Base-by-base conservation (phyloP, 805 yeast genomes). In the Jamesozyma lodderae region DNA sequence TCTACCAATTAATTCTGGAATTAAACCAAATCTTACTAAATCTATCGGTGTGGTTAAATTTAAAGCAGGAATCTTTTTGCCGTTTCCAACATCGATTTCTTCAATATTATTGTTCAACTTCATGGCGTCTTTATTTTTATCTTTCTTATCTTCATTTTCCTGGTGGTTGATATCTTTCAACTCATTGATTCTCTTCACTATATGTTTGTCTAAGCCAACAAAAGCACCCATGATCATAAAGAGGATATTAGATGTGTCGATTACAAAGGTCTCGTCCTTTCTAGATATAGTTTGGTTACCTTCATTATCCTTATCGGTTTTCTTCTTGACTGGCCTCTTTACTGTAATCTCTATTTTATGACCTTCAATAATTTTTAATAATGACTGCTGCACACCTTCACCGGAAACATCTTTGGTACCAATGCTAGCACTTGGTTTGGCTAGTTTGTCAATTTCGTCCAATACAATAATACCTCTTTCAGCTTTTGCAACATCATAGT, bases 381-480 rank as follows among this genome's bases (percentile, higher is more conserved):
- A 51, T 0, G 79, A 73, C 47, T 75, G 81, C 46, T 75, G 81
- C 14, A 76, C 81, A 35, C 81, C 81, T 53, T 76, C 81, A 6
- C 81, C 81, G 1, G 79, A 64, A 2, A 75, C 76, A 52, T 75
- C 81, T 43, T 73, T 71, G 0, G 74, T 66, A 4, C 75, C 77
- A 24, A 63, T 62, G 25, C 61, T 55, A 10, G 65, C 63, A 1
- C 68, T 55, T 1, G 74, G 72, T 44, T 70, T 72, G 0, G 80
- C 69, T 9, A 77, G 49, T 43, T 75, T 76, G 45, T 76, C 80
- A 16, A 75, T 60, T 47, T 77, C 81, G 52, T 77, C 81, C 4
- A 77, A 51, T 3, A 77, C 80, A 35, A 77, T 66, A 21, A 75
- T 73, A 4, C 82, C 82, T 40, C 67, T 64, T 46, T 75, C 77